These are phyloP conservation scores for Thielaviopsis musarum DNA, from an alignment of 2,329 filamentous ascomycete species.

Conservation along the genomic window DNA sequence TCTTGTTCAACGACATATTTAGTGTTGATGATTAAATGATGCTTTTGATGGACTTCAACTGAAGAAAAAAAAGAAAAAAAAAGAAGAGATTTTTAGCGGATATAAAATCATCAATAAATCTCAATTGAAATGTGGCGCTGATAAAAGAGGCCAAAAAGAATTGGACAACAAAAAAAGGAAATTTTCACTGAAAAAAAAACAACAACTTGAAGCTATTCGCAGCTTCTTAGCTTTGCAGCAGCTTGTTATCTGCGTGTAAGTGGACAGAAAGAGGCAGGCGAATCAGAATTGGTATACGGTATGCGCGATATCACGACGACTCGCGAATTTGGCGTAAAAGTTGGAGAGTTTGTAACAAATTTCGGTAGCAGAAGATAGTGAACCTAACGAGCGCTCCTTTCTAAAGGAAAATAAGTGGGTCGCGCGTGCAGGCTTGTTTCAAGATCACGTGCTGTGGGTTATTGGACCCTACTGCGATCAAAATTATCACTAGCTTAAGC, in stretches of 20 bases:
- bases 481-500: too few species aligned
- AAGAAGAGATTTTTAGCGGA: not conserved
- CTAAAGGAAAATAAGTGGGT: not conserved
- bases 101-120: too few species aligned
- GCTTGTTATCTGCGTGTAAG: not conserved
- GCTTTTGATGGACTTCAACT: not conserved
- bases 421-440: not conserved
- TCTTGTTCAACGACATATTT: constrained; percentile 31
- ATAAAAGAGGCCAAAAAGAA: too few species aligned
- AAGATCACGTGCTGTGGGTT: not conserved
- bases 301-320: constrained; percentile 8
- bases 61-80: not conserved
- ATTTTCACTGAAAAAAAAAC: not conserved
- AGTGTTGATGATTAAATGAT: constrained; percentile 16
- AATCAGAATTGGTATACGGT: not conserved
- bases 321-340: constrained; percentile 2
- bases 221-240: not conserved
- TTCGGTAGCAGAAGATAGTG: constrained; percentile 3
- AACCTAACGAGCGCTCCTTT: not conserved
- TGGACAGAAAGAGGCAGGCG: not conserved
- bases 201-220: not conserved
- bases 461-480: not conserved
- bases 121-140: too few species aligned
- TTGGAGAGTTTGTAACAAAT: not conserved
- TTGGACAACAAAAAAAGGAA: not conserved